A percentile compares a stretch with the other conserved stretches of the same genome.
Evolutionary conservation across 1,284 basidiomycete species (phyloP).

Genomic region (Apiotrichum gracile): DNA sequence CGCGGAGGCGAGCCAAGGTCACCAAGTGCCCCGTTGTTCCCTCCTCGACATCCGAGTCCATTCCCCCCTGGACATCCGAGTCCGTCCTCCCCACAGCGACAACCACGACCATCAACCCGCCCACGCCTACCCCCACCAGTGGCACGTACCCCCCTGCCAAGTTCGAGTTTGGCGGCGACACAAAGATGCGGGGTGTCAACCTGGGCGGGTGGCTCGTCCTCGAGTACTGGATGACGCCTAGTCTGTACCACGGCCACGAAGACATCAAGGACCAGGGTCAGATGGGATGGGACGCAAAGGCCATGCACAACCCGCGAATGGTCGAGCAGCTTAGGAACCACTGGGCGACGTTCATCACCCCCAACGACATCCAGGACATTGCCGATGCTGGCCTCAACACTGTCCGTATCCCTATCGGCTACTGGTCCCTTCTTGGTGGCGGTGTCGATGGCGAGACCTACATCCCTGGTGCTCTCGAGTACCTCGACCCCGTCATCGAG

Average conservation of each 20-base stretch:
- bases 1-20: no score
- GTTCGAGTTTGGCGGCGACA: background rate
- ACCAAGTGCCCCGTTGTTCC: no score
- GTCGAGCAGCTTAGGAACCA: slow-evolving; percentile 16
- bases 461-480: slow-evolving; percentile 35
- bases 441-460: slow-evolving; percentile 58
- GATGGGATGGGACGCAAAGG: slow-evolving; percentile 39
- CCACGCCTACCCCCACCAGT: background rate
- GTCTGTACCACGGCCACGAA: slow-evolving; percentile 26
- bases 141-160: background rate
- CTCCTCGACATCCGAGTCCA: no score
- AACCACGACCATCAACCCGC: no score
- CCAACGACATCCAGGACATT: slow-evolving; percentile 62
- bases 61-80: no score
- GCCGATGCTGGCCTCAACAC: slow-evolving; percentile 39
- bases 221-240: slow-evolving; percentile 43
- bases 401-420: slow-evolving; percentile 43
- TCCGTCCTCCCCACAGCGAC: no score
- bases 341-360: slow-evolving; percentile 49
- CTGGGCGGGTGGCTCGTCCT: slow-evolving; percentile 45
- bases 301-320: slow-evolving; percentile 33
- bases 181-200: slow-evolving; percentile 40
- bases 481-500: slow-evolving; percentile 56
- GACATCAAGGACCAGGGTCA: slow-evolving; percentile 41
- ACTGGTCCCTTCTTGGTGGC: background rate